Percentiles rank a stretch among this genome's conserved stretches.
Evolutionary conservation across 164 flowering plant species (phyloP).

Genomic region (Sextonia rubra): DNA sequence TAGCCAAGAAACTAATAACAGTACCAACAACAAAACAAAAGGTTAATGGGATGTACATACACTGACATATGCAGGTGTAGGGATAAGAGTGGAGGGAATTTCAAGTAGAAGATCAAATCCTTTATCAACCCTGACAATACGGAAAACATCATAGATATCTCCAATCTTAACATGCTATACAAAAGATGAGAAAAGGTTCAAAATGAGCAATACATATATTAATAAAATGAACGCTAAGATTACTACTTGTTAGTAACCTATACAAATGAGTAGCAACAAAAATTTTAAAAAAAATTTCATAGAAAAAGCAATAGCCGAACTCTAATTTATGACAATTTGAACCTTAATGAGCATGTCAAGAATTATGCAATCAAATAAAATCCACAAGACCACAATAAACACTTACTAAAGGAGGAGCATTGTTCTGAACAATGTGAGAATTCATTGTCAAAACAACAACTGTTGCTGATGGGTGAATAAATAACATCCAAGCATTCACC

Average conservation of each 20-base stretch:
- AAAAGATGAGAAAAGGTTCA: constrained; percentile 5
- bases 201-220: background rate
- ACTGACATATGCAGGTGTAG: no score
- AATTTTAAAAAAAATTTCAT: background rate
- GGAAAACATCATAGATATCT: constrained; percentile 69
- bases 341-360: no score
- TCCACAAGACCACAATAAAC: no score
- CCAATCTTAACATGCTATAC: constrained; percentile 69
- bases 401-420: no score
- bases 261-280: background rate
- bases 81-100: constrained; percentile 78
- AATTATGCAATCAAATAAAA: no score
- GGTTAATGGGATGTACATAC: constrained; percentile 40
- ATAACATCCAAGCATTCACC: no score
- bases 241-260: no score
- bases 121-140: constrained; percentile 81
- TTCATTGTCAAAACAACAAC: no score
- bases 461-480: no score
- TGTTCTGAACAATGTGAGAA: no score
- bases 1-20: background rate
- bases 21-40: background rate
- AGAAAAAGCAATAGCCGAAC: background rate
- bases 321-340: background rate
- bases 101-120: constrained; percentile 82
- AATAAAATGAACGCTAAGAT: no score